Conservation (phyloP, 352 stramenopile species). For the Phytophthora crassamura region DNA sequence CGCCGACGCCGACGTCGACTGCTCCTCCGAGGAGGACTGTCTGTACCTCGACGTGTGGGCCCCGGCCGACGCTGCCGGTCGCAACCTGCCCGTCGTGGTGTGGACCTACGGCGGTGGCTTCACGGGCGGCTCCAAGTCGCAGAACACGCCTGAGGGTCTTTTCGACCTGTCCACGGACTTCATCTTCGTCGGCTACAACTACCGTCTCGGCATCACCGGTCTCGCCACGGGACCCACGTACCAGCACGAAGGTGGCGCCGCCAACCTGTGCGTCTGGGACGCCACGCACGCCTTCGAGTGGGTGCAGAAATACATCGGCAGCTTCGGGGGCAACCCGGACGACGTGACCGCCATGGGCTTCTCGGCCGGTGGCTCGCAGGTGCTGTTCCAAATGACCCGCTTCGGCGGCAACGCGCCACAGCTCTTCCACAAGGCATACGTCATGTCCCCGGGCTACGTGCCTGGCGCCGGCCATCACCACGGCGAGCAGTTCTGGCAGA, state of each 20-base stretch:
- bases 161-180: conserved; percentile 39
- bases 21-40: conserved; percentile 35
- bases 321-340: conserved; percentile 45
- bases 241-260: conserved; percentile 35
- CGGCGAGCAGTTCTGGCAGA: conserved; percentile 37
- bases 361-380: conserved; percentile 33
- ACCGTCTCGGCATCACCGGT: conserved; percentile 40
- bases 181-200: conserved; percentile 47
- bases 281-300: conserved; percentile 41
- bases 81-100: conserved; percentile 45
- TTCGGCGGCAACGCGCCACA: conserved; percentile 29
- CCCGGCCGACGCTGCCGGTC: conserved; percentile 21
- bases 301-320: conserved; percentile 46
- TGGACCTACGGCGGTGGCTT: conserved; percentile 44
- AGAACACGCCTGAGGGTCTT: conserved; percentile 29
- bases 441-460: conserved; percentile 33
- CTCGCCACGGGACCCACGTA: conserved; percentile 30
- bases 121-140: conserved; percentile 32
- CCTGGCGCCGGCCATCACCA: conserved; percentile 32
- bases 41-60: conserved; percentile 47
- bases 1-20: conserved; percentile 32
- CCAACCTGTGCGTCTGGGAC: conserved; percentile 39
- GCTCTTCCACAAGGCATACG: conserved; percentile 39
- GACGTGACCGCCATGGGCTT: conserved; percentile 45
- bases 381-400: conserved; percentile 39